Evolutionary conservation across 345 rosid genomes (phyloP), one percentile per base, ranked within the genome.

Genomic region (Iberis pinnata): DNA sequence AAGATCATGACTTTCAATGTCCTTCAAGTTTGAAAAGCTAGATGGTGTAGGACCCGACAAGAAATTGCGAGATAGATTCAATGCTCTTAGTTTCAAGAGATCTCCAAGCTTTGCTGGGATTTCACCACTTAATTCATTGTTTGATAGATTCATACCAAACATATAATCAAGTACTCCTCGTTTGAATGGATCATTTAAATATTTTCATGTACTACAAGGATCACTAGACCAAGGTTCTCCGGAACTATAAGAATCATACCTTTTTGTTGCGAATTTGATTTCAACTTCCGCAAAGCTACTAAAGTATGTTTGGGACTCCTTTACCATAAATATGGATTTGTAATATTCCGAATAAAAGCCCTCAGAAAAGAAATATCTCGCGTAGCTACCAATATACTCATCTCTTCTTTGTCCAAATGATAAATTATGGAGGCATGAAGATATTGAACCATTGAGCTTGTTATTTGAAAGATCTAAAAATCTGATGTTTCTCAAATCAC

Each of bases 31-130:
- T 16, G 44, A 48, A 39, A 64, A 25, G 20, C 52, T 64, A 16
- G 3, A 8, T 5, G 50, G 69, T 13, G 48, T 56, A 18, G 53
- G 44, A 6, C 62, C 12, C 2, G 43, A 18, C 24, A 57, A 13
- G 11, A 15, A 18, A 31, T 64, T 64, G 22, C 22, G 27, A 5
- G 63, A 64, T 5, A 64, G 25, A 41, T 64, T 56, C 20, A 64
- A 4, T 0, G 39, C 36, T 2, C 5, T 20, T 18, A 48, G n/a
- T n/a, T 19, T 27, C 14, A 7, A 9, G 7, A 56, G 57, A 15
- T 49, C 24, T 15, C 62, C 69, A 20, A 56, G 36, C 19, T 38
- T 18, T 20, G 26, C 0, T 14, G 53, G 70, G 18, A 65, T 65
- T 1, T 33, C 40, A 10, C 70, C 53, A 12, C 31, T 58, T 18